A percentile compares a stretch with the other conserved stretches of the same genome.
Conservation (phyloP, 1,284 basidiomycete genomes). For the Apiotrichum brassicae region DNA sequence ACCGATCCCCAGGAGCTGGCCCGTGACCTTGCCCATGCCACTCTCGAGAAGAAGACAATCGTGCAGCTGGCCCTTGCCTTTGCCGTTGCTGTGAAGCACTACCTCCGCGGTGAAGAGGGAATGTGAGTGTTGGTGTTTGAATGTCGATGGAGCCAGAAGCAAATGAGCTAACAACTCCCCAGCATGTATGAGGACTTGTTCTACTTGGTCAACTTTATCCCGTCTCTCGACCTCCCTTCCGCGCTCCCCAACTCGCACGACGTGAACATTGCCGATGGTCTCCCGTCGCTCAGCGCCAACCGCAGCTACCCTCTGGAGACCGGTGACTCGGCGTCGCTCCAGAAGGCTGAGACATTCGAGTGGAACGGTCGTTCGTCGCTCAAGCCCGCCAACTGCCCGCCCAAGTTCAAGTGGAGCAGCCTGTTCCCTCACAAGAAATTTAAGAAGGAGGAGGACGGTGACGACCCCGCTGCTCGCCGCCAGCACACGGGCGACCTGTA, state of each 20-base stretch:
- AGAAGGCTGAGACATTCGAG: neutral
- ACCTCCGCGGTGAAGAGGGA: conserved; percentile 60
- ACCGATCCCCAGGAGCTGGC: conserved; percentile 42
- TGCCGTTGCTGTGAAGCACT: conserved; percentile 44
- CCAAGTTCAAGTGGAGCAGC: conserved; percentile 59
- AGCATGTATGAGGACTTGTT: conserved; percentile 44
- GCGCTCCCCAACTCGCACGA: conserved; percentile 25
- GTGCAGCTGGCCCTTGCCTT: conserved; percentile 63
- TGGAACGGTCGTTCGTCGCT: neutral
- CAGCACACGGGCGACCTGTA: neutral
- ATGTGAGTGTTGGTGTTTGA: conserved; percentile 41
- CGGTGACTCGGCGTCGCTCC: neutral
- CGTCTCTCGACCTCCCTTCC: conserved; percentile 25
- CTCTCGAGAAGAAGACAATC: conserved; percentile 67
- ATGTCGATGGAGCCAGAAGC: too few relatives aligned
- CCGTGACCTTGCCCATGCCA: conserved; percentile 49
- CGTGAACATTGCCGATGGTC: conserved; percentile 24
- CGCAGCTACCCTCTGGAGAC: neutral
- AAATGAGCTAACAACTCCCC: neutral
- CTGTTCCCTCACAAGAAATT: conserved; percentile 52
- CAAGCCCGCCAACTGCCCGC: conserved; percentile 56
- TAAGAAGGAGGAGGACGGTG: neutral
- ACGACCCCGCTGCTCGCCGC: neutral
- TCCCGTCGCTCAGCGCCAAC: conserved; percentile 15
- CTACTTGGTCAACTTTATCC: conserved; percentile 40